phyloP scores from a whole-genome alignment of 2,329 filamentous ascomycete species.

The Zymoseptoria ardabiliae region DNA sequence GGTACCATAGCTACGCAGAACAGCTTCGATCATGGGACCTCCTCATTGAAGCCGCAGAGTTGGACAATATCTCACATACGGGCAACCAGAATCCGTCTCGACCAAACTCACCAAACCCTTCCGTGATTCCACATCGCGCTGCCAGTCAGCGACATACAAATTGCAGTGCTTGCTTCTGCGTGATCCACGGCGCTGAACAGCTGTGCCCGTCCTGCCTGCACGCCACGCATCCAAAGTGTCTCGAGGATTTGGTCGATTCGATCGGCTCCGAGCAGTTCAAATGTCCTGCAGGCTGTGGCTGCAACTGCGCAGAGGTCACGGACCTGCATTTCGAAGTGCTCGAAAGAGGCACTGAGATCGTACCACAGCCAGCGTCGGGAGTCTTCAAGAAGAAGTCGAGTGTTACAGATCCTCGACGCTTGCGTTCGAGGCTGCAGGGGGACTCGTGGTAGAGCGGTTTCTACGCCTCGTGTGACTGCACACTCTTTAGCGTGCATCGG shows the following conservation, averaged over 20 bases:
- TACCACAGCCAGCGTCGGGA: neutral
- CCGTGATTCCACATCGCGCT: neutral
- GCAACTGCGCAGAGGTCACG: slow-evolving; percentile 16
- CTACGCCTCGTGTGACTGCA: neutral
- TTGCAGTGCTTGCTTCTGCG: slow-evolving; percentile 24
- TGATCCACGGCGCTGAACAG: slow-evolving; percentile 22
- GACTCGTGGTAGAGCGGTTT: slow-evolving; percentile 7
- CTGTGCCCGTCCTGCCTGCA: slow-evolving; percentile 27
- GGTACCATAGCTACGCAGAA: slow-evolving; percentile 51
- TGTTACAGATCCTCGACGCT: slow-evolving; percentile 21
- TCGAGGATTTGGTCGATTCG: slow-evolving; percentile 11
- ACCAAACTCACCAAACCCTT: neutral
- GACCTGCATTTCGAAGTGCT: slow-evolving; percentile 8
- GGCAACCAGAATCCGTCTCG: slow-evolving; percentile 1
- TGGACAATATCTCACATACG: slow-evolving; percentile 44
- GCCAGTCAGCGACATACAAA: slow-evolving; percentile 7
- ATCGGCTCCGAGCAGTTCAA: slow-evolving; percentile 15
- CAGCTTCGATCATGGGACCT: slow-evolving; percentile 54
- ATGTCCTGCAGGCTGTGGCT: slow-evolving; percentile 28
- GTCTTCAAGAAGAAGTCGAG: slow-evolving; percentile 17
- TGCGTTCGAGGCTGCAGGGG: slow-evolving; percentile 18
- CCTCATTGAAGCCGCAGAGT: slow-evolving; percentile 47
- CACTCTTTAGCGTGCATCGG: neutral
- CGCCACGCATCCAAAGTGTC: slow-evolving; percentile 22
- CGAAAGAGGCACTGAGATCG: neutral